These are phyloP conservation scores for Apiotrichum laibachii DNA, from an alignment of 1,284 basidiomycete species.

Conservation along the genomic window DNA sequence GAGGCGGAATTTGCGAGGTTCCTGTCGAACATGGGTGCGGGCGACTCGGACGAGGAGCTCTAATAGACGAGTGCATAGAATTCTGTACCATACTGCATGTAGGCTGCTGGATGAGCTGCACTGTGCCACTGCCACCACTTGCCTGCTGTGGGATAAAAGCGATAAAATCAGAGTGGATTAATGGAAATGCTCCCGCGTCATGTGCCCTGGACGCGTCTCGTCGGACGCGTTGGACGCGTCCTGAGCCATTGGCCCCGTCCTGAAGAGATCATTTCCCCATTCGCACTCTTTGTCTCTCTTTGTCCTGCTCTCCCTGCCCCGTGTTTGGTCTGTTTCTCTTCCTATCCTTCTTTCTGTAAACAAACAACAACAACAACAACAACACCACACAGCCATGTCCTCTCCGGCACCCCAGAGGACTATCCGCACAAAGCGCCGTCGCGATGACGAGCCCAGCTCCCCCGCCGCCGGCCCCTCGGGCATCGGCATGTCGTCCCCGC, in stretches of 20 bases:
- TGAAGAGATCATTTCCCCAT: not conserved
- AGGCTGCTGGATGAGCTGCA: not conserved
- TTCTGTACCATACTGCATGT: not conserved
- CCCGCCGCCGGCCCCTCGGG: constrained; percentile 34
- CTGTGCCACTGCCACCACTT: not conserved
- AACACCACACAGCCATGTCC: not conserved
- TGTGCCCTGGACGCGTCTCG: constrained; percentile 6
- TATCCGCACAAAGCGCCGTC: constrained; percentile 15
- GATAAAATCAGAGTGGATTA: not conserved
- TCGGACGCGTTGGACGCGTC: not conserved
- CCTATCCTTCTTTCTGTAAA: too few relatives aligned
- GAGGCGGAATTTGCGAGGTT: constrained; percentile 51
- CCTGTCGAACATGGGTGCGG: constrained; percentile 43
- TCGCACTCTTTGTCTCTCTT: too few relatives aligned
- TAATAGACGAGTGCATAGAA: not conserved
- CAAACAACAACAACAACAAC: not conserved
- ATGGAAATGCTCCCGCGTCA: not conserved
- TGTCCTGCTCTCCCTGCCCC: too few relatives aligned
- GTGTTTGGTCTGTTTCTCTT: too few relatives aligned
- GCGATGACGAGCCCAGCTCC: constrained; percentile 1
- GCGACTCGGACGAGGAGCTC: constrained; percentile 12
- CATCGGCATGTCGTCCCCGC: constrained; percentile 37
- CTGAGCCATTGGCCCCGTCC: too few relatives aligned
- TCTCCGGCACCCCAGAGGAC: constrained; percentile 6
- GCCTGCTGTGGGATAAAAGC: not conserved